phyloP scores from a whole-genome alignment of 306 rosid genomes.

The Comarum palustre region DNA sequence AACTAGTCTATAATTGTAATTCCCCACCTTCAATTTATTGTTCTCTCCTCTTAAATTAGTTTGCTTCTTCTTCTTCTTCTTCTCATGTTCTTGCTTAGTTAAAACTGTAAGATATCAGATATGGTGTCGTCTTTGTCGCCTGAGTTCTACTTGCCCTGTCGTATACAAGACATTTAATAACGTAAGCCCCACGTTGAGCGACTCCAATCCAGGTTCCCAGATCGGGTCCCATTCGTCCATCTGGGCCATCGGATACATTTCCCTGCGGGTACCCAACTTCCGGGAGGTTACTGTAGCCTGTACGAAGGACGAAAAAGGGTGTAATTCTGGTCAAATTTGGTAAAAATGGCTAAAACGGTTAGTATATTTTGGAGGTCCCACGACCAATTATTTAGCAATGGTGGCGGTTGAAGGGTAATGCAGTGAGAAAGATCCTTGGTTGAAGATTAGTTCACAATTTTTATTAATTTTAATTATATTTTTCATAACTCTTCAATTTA shows the following conservation, averaged over 20 bases:
- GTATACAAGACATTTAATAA: conserved; percentile 4
- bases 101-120: neutral
- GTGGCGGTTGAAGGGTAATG: conserved; percentile 29
- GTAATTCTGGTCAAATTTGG: neutral
- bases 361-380: conserved; percentile 22
- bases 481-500: no score
- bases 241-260: conserved; percentile 16
- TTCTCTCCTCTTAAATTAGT: neutral
- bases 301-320: neutral
- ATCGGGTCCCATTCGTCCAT: conserved; percentile 21
- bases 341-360: conserved; percentile 4
- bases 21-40: neutral
- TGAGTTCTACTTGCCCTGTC: neutral
- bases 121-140: neutral
- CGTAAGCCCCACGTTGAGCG: conserved; percentile 23
- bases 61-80: neutral
- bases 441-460: no score
- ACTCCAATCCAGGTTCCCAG: conserved; percentile 18
- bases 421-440: no score
- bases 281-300: neutral
- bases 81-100: neutral
- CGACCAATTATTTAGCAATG: conserved; percentile 23
- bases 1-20: neutral
- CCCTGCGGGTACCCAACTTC: neutral
- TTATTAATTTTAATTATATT: no score